Base-by-base conservation (phyloP, 805 yeast species). In the Spathaspora hagerdaliae region DNA sequence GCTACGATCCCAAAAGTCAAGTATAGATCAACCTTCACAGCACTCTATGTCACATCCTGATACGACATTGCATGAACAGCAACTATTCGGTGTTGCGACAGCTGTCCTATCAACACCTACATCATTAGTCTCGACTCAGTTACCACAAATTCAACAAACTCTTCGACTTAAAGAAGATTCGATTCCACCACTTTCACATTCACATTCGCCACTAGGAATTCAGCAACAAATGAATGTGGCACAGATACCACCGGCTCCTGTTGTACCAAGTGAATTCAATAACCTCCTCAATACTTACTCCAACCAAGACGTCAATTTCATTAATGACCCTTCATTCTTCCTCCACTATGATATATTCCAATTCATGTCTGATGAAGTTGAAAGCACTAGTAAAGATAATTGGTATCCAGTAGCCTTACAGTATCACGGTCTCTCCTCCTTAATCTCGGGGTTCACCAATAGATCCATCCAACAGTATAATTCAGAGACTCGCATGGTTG, bases 391-490 rank as follows among this genome's bases (percentile, higher is more conserved):
- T 15, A 14, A 13, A n/a, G 48, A 49, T 6, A 36, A 37, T 15
- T 47, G 53, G 52, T 50, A 51, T 26, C 57, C 61, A 1, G 54
- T 54, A 3, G 56, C 56, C 2, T 45, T 57, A 35, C 58, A 54
- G 41, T 57, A 50, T 31, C 56, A 58, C 39, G 61, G 58, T 1
- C 40, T 54, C 31, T 51, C 61, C 7, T 50, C 54, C 6, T 43
- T 54, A 9, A 51, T 57, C 15, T 56, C 59, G 6, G 60, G 61
- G 12, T 58, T 58, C 38, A 48, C 58, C 14, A 46, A 50, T 6
- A 43, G 45, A 26, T 39, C 58, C 14, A 52, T 58, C 10, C 51
- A 51, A 31, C 50, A 54, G 27, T 57, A 54, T 40, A 55, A 51
- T 38, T 45, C 32, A 29, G 49, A 44, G 7, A 19, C 53, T 7